A percentile compares a stretch with the other conserved stretches of the same genome.
Conservation (phyloP, 1,284 basidiomycete species). For the Meripilus lineatus region DNA sequence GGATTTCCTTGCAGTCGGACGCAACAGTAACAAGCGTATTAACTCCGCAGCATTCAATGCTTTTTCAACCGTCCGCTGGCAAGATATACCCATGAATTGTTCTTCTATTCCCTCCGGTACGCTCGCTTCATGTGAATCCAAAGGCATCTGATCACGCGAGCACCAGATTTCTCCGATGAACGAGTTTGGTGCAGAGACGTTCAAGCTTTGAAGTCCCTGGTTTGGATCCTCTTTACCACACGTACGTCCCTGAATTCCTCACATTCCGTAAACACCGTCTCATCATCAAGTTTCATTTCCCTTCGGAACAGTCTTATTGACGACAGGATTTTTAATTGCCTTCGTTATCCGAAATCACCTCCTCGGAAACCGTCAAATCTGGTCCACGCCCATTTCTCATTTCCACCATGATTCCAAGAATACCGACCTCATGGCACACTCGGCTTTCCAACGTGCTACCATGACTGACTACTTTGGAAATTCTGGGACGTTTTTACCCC, state of each 20-base stretch:
- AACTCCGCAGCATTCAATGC: slow-evolving; percentile 44
- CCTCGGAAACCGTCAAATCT: slow-evolving; percentile 46
- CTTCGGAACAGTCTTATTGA: slow-evolving; percentile 38
- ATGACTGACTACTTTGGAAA: neutral
- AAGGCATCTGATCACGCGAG: neutral
- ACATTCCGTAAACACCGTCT: neutral
- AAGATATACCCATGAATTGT: slow-evolving; percentile 42
- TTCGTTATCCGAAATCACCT: slow-evolving; percentile 39
- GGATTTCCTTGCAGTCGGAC: slow-evolving; percentile 1
- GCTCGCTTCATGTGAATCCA: slow-evolving; percentile 7
- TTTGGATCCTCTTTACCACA: slow-evolving; percentile 53
- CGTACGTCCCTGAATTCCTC: slow-evolving; percentile 31
- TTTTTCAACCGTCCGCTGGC: slow-evolving; percentile 57
- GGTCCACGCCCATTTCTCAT: slow-evolving; percentile 44
- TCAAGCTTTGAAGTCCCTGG: slow-evolving; percentile 49
- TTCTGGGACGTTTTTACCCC: no score
- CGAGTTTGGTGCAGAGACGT: slow-evolving; percentile 49
- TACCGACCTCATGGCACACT: neutral
- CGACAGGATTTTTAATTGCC: slow-evolving; percentile 35
- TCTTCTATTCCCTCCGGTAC: slow-evolving; percentile 41
- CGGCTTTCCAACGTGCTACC: neutral
- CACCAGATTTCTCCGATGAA: slow-evolving; percentile 39
- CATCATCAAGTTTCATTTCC: slow-evolving; percentile 1
- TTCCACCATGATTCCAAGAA: slow-evolving; percentile 28
- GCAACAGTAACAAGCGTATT: neutral